Conservation (phyloP, 1,284 basidiomycete species). For the Apiotrichum sp. region DNA sequence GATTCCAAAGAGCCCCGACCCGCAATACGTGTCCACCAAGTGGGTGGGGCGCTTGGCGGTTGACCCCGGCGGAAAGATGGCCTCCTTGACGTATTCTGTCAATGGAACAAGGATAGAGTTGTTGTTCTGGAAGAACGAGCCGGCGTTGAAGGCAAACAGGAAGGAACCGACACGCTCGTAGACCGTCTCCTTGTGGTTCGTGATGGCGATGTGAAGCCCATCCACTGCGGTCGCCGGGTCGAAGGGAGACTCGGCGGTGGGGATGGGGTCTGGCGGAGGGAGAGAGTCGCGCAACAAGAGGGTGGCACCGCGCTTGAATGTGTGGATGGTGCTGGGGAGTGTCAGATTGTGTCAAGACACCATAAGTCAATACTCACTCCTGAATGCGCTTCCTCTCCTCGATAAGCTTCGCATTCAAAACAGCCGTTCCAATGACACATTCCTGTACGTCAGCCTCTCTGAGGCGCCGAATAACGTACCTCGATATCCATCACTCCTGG, state of each 20-base stretch:
- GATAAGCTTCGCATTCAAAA: conserved; percentile 66
- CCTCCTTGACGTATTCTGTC: conserved; percentile 70
- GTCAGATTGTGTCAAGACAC: neutral
- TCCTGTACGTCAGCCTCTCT: conserved; percentile 53
- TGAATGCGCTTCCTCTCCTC: conserved; percentile 62
- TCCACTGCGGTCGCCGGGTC: conserved; percentile 10
- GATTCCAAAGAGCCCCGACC: conserved; percentile 83
- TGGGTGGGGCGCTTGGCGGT: conserved; percentile 56
- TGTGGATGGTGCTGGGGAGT: conserved; percentile 60
- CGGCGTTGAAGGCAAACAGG: conserved; percentile 81
- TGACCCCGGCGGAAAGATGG: conserved; percentile 55
- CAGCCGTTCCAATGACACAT: conserved; percentile 82
- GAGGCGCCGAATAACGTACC: conserved; percentile 49
- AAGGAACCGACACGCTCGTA: conserved; percentile 77
- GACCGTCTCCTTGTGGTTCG: conserved; percentile 71
- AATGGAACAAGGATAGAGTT: conserved; percentile 82
- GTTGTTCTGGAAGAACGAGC: conserved; percentile 98
- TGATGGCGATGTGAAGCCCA: conserved; percentile 63
- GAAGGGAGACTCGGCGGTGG: conserved; percentile 32
- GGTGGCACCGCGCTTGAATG: conserved; percentile 84
- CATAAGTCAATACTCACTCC: conserved; percentile 52
- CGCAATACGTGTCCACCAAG: conserved; percentile 88
- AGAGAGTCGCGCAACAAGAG: conserved; percentile 86
- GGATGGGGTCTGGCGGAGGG: conserved; percentile 25
- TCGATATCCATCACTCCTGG: conserved; percentile 86